phyloP scores from a whole-genome alignment of 2,329 filamentous ascomycete genomes.

The Cladorrhinum sp. region DNA sequence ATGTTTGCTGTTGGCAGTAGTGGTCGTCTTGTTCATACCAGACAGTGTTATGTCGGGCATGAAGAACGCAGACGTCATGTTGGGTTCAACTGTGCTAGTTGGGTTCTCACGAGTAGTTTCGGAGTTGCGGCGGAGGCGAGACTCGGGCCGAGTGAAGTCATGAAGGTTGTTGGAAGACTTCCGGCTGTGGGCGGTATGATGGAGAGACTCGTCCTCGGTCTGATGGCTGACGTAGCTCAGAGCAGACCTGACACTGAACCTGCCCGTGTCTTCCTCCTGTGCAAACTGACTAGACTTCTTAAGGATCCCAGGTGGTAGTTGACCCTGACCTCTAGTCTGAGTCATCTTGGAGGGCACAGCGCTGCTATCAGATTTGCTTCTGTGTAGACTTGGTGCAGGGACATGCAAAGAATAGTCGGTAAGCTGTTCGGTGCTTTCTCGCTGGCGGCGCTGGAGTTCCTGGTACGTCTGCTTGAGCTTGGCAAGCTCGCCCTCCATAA shows the following conservation, averaged over 20 bases:
- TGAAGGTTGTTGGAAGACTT: slow-evolving; percentile 21
- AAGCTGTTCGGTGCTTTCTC: slow-evolving; percentile 26
- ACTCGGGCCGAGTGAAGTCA: slow-evolving; percentile 21
- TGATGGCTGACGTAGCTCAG: slow-evolving; percentile 33
- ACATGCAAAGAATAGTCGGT: slow-evolving; percentile 31
- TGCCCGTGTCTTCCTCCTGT: slow-evolving; percentile 34
- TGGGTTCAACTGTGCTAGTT: slow-evolving; percentile 39
- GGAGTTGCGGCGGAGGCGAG: slow-evolving; percentile 30
- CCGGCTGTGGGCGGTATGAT: slow-evolving; percentile 13
- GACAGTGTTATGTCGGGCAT: slow-evolving; percentile 57
- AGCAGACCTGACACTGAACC: slow-evolving; percentile 35
- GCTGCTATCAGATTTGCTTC: slow-evolving; percentile 24
- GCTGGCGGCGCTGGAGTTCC: slow-evolving; percentile 25
- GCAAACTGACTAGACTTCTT: slow-evolving; percentile 35
- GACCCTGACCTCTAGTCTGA: slow-evolving; percentile 24
- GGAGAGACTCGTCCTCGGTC: slow-evolving; percentile 22
- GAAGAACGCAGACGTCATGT: slow-evolving; percentile 59
- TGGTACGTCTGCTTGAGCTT: slow-evolving; percentile 29
- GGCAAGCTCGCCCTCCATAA: slow-evolving; percentile 30
- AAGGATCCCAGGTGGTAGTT: slow-evolving; percentile 30
- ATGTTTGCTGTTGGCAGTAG: slow-evolving; percentile 26
- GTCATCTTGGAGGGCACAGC: slow-evolving; percentile 13
- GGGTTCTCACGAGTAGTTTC: slow-evolving; percentile 26
- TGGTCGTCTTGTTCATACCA: slow-evolving; percentile 34
- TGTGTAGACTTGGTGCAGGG: slow-evolving; percentile 20